phyloP scores from a whole-genome alignment of 2,329 filamentous ascomycete species.

The Trichoderma semiorbis region DNA sequence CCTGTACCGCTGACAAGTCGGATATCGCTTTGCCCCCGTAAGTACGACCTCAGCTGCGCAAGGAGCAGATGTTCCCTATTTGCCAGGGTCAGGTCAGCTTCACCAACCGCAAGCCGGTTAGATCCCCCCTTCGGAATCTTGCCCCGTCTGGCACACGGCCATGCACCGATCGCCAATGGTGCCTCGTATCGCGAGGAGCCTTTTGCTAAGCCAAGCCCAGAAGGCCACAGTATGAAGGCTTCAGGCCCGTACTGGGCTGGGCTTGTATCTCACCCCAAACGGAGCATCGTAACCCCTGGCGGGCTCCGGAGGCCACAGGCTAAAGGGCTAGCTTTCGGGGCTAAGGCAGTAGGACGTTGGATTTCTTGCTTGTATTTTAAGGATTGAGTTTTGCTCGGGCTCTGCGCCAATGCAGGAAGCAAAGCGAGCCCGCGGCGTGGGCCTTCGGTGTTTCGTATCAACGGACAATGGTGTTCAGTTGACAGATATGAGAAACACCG shows the following conservation, averaged over 20 bases:
- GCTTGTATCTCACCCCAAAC: not conserved
- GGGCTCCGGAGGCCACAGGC: not conserved
- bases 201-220: not conserved
- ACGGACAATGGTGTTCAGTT: not conserved
- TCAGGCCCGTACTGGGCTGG: not conserved
- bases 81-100: conserved; percentile 4
- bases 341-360: not conserved
- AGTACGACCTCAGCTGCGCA: conserved; percentile 3
- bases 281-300: conserved; percentile 10
- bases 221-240: not conserved
- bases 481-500: not conserved
- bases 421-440: not conserved
- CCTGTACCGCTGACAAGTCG: not conserved
- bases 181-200: conserved; percentile 14
- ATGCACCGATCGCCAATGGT: conserved; percentile 10
- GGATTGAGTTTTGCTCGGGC: not conserved
- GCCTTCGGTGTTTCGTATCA: not conserved
- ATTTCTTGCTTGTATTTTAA: not conserved
- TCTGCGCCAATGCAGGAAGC: not conserved
- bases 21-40: not conserved
- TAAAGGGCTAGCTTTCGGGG: conserved; percentile 5
- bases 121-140: conserved; percentile 11
- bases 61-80: conserved; percentile 5
- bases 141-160: conserved; percentile 7
- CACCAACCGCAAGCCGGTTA: conserved; percentile 4